Evolutionary conservation across 768 basidiomycete species (phyloP).

Genomic region (Cystofilobasidium capitatum): DNA sequence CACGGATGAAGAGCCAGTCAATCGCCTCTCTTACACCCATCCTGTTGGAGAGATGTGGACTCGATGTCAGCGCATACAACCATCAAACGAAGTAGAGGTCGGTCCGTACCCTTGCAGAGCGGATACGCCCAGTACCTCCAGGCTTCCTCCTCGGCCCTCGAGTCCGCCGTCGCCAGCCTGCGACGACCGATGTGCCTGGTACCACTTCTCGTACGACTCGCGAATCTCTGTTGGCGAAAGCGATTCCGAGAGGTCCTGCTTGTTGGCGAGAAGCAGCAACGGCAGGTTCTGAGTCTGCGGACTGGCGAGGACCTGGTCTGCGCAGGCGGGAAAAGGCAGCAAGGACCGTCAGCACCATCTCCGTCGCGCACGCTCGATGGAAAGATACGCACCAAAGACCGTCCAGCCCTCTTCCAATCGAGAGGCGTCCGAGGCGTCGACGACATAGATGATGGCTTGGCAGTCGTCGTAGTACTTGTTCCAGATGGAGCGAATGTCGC

Average conservation of each 20-base stretch:
- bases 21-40: slow-evolving; percentile 17
- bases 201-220: slow-evolving; percentile 47
- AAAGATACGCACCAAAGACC: slow-evolving; percentile 69
- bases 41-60: neutral
- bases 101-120: slow-evolving; percentile 25
- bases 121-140: slow-evolving; percentile 25
- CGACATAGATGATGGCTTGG: slow-evolving; percentile 89
- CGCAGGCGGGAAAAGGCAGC: neutral
- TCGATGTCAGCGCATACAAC: neutral
- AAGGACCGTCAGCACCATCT: neutral
- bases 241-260: slow-evolving; percentile 74
- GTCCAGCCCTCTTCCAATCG: slow-evolving; percentile 90
- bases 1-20: slow-evolving; percentile 16
- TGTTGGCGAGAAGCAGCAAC: slow-evolving; percentile 85
- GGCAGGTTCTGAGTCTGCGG: slow-evolving; percentile 86
- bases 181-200: slow-evolving; percentile 29
- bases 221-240: slow-evolving; percentile 83
- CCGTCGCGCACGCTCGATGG: neutral
- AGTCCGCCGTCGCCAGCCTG: slow-evolving; percentile 1
- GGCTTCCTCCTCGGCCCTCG: slow-evolving; percentile 21
- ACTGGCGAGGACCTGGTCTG: slow-evolving; percentile 76
- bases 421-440: slow-evolving; percentile 82
- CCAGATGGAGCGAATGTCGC: slow-evolving; percentile 91
- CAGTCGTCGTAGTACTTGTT: slow-evolving; percentile 86
- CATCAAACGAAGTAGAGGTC: neutral